These are phyloP conservation scores for Lecanicillium sp. DNA, from an alignment of 2,329 filamentous ascomycete genomes.

Conservation along the genomic window DNA sequence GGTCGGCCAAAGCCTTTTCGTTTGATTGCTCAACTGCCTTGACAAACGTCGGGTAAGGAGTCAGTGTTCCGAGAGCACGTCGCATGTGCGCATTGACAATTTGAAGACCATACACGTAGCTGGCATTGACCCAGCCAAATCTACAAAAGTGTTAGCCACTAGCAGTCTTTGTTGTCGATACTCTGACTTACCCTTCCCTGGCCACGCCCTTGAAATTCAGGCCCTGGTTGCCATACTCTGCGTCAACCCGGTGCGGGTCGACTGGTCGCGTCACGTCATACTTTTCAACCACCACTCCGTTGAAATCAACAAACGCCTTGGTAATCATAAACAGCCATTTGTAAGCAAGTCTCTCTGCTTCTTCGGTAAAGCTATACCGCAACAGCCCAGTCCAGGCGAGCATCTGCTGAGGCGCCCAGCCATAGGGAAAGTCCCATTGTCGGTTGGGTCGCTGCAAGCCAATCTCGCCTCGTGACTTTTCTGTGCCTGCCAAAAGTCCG, in stretches of 20 bases:
- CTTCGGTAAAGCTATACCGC: slow-evolving; percentile 84
- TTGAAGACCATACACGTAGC: slow-evolving; percentile 87
- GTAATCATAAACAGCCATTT: slow-evolving; percentile 99
- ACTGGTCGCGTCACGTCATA: slow-evolving; percentile 90
- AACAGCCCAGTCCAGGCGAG: slow-evolving; percentile 90
- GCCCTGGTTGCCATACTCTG: slow-evolving; percentile 97
- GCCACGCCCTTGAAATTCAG: slow-evolving; percentile 92
- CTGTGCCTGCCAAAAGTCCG: slow-evolving; percentile 80
- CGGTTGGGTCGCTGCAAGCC: slow-evolving; percentile 81
- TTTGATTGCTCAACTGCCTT: slow-evolving; percentile 53
- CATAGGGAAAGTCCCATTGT: slow-evolving; percentile 97
- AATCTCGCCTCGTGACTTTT: slow-evolving; percentile 75
- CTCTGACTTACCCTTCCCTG: slow-evolving; percentile 74
- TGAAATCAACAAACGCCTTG: slow-evolving; percentile 97
- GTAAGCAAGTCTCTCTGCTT: slow-evolving; percentile 83
- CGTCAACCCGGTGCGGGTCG: slow-evolving; percentile 88
- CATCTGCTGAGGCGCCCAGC: slow-evolving; percentile 98
- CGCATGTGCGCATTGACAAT: slow-evolving; percentile 85
- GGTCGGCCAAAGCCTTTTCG: slow-evolving; percentile 41
- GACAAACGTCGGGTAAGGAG: slow-evolving; percentile 75
- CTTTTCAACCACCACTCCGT: slow-evolving; percentile 96
- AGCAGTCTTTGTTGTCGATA: background rate
- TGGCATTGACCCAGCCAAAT: slow-evolving; percentile 98
- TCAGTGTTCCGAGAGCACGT: slow-evolving; percentile 79
- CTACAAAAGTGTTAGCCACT: slow-evolving; percentile 34